Conservation (phyloP, 2,329 filamentous ascomycete genomes). For the Metarhizium rileyi region DNA sequence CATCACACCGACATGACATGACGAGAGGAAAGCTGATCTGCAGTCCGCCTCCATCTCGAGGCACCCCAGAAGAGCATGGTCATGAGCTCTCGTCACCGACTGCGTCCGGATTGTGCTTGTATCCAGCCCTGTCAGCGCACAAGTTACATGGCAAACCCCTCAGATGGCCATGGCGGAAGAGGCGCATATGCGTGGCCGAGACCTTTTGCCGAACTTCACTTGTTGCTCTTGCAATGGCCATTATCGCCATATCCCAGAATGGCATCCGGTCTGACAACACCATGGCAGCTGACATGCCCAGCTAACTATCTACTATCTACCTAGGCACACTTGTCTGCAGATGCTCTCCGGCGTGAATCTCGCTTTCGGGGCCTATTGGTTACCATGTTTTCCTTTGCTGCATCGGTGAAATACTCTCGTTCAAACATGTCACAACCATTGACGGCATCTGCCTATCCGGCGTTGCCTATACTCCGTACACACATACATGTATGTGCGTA, state of each 20-base stretch:
- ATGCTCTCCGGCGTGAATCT: background rate
- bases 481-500: too few relatives aligned
- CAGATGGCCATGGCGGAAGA: background rate
- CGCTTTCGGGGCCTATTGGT: background rate
- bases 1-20: too few relatives aligned
- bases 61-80: too few relatives aligned
- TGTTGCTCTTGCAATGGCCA: background rate
- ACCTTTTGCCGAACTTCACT: constrained; percentile 1
- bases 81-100: too few relatives aligned
- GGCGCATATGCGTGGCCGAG: background rate
- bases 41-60: too few relatives aligned
- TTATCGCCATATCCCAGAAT: background rate
- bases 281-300: constrained; percentile 2
- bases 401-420: background rate
- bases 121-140: too few relatives aligned
- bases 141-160: too few relatives aligned
- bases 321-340: constrained; percentile 1
- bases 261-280: constrained; percentile 3
- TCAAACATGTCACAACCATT: background rate
- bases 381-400: background rate
- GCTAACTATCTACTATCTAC: too few relatives aligned
- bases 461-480: too few relatives aligned
- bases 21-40: too few relatives aligned
- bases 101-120: too few relatives aligned
- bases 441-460: background rate